Conservation (phyloP, 2,329 filamentous ascomycete species). For the Rutstroemia sp. region DNA sequence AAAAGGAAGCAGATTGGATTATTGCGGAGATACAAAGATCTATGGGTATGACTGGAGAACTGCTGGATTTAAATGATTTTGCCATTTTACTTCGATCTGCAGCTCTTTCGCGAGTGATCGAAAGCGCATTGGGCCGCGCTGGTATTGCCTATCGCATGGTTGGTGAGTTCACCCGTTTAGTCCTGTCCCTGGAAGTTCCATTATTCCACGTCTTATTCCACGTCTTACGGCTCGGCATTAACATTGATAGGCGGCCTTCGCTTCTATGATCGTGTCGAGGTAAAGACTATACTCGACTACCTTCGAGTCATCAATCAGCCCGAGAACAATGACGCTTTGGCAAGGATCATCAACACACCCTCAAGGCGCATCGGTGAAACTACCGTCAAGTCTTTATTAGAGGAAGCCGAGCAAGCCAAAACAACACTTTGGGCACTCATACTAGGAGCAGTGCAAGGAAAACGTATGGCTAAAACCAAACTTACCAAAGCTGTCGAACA, state of each 20-base stretch:
- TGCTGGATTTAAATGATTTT: slow-evolving; percentile 70
- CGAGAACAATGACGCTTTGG: slow-evolving; percentile 78
- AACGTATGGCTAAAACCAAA: slow-evolving; percentile 42
- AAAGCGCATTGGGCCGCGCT: slow-evolving; percentile 69
- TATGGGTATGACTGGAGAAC: slow-evolving; percentile 61
- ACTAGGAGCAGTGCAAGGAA: slow-evolving; percentile 47
- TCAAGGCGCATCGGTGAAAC: slow-evolving; percentile 72
- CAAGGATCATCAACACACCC: slow-evolving; percentile 78
- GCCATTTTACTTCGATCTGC: slow-evolving; percentile 84
- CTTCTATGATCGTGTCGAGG: slow-evolving; percentile 87
- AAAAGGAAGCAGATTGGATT: slow-evolving; percentile 79
- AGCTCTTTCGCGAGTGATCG: slow-evolving; percentile 75
- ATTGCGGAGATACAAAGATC: slow-evolving; percentile 72
- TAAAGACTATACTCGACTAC: slow-evolving; percentile 84
- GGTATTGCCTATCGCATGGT: slow-evolving; percentile 91
- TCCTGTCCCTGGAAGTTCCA: background rate
- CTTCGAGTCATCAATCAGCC: slow-evolving; percentile 78
- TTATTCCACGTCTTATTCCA: background rate
- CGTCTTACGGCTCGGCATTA: no score
- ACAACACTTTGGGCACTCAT: slow-evolving; percentile 72
- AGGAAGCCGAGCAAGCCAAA: slow-evolving; percentile 65
- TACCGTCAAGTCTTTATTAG: slow-evolving; percentile 65
- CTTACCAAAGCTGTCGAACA: slow-evolving; percentile 47
- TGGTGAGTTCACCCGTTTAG: slow-evolving; percentile 36
- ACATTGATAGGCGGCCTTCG: slow-evolving; percentile 53